Percentiles rank a stretch among this genome's conserved stretches.
Conservation (phyloP, 1,139 yeast genomes). For the Schwanniomyces etchellsii region DNA sequence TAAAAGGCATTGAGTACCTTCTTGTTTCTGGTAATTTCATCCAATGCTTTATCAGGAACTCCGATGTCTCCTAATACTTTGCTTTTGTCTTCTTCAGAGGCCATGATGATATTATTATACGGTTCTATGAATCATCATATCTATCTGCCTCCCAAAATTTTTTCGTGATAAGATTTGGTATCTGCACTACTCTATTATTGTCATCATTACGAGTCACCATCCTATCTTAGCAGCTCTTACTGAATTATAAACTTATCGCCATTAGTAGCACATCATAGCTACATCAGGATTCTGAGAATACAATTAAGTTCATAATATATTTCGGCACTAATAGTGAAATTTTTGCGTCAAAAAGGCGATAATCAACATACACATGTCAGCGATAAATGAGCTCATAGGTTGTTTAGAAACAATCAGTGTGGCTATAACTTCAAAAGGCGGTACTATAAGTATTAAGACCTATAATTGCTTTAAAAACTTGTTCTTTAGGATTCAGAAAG, state of each 20-base stretch:
- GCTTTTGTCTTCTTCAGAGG: conserved; percentile 26
- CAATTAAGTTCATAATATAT: too few relatives aligned
- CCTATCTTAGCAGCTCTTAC: conserved; percentile 1
- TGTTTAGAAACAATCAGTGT: not conserved
- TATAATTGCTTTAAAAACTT: not conserved
- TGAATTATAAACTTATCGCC: too few relatives aligned
- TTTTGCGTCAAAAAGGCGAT: too few relatives aligned
- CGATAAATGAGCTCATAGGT: not conserved
- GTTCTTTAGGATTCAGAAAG: not conserved
- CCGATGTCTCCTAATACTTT: conserved; percentile 56
- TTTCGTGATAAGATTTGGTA: conserved; percentile 6
- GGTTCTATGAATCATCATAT: not conserved
- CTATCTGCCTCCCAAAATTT: conserved; percentile 3
- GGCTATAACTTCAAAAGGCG: not conserved
- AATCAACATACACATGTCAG: too few relatives aligned
- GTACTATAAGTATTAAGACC: not conserved
- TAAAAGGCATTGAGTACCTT: conserved; percentile 71
- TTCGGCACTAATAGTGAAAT: too few relatives aligned
- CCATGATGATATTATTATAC: conserved; percentile 4
- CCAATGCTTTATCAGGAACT: conserved; percentile 61
- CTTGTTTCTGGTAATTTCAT: conserved; percentile 77
- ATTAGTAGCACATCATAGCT: too few relatives aligned
- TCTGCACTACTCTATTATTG: conserved; percentile 2
- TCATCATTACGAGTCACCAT: too few relatives aligned
- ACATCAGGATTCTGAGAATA: too few relatives aligned